A percentile compares a stretch with the other conserved stretches of the same genome.
Evolutionary conservation across 805 yeast species (phyloP).

Genomic region (Kodamaea fukazawae): DNA sequence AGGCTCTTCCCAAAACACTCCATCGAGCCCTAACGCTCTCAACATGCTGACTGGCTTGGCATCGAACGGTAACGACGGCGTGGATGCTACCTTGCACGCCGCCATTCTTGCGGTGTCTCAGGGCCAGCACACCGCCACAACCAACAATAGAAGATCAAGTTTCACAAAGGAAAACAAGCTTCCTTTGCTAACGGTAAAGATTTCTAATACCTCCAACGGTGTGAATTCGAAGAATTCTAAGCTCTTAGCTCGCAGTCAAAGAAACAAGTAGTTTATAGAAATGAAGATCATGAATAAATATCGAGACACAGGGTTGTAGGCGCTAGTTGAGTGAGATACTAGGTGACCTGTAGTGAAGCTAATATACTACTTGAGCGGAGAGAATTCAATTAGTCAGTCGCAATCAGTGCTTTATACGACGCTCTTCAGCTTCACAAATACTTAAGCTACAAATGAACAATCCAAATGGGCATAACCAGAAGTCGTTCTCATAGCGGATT

Average conservation of each 20-base stretch:
- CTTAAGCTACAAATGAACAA: no score
- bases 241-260: constrained; percentile 54
- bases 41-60: constrained; percentile 33
- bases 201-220: constrained; percentile 11
- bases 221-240: constrained; percentile 61
- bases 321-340: no score
- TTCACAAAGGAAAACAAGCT: constrained; percentile 29
- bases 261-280: constrained; percentile 16
- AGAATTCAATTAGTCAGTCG: no score
- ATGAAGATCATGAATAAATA: no score
- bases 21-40: constrained; percentile 6
- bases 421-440: no score
- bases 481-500: no score
- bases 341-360: no score
- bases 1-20: background rate
- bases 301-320: no score
- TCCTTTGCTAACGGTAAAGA: constrained; percentile 7
- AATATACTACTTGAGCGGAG: no score
- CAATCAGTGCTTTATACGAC: no score
- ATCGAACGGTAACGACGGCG: constrained; percentile 12
- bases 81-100: constrained; percentile 37
- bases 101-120: constrained; percentile 43
- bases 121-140: constrained; percentile 20
- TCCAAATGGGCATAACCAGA: no score
- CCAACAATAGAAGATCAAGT: constrained; percentile 33